phyloP scores from a whole-genome alignment of 192 early-diverging fungal genomes.

The Backusella luteola region DNA sequence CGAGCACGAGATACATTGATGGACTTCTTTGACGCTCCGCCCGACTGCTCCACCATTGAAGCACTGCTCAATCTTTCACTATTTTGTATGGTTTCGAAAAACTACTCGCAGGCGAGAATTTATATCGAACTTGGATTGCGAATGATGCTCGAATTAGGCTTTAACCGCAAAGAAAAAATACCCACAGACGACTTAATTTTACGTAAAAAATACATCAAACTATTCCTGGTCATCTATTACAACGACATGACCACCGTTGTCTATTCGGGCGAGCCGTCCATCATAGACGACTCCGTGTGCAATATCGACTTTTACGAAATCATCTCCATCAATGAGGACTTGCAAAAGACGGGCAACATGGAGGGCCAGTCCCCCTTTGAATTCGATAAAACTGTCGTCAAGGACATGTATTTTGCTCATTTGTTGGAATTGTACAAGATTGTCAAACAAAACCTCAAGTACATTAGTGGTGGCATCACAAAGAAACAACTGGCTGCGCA shows the following conservation, averaged over 20 bases:
- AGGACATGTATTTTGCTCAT: slow-evolving; percentile 33
- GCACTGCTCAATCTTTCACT: slow-evolving; percentile 32
- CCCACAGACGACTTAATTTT: slow-evolving; percentile 17
- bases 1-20: slow-evolving; percentile 27
- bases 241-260: slow-evolving; percentile 19
- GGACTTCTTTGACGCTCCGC: slow-evolving; percentile 35
- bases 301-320: slow-evolving; percentile 38
- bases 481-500: slow-evolving; percentile 17
- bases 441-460: slow-evolving; percentile 13
- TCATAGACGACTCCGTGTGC: slow-evolving; percentile 24
- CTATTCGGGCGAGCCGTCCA: slow-evolving; percentile 27
- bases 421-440: slow-evolving; percentile 24
- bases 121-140: slow-evolving; percentile 36
- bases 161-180: slow-evolving; percentile 18
- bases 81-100: slow-evolving; percentile 34
- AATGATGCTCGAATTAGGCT: slow-evolving; percentile 36
- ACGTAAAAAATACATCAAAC: slow-evolving; percentile 29
- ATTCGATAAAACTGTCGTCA: slow-evolving; percentile 19
- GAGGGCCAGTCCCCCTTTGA: background rate
- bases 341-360: background rate
- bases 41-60: slow-evolving; percentile 35
- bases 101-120: slow-evolving; percentile 34
- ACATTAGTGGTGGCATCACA: slow-evolving; percentile 8
- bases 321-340: slow-evolving; percentile 11
- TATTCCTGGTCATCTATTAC: slow-evolving; percentile 37